phyloP scores from a whole-genome alignment of 164 flowering plant species.

The Nymphaea thermarum region DNA sequence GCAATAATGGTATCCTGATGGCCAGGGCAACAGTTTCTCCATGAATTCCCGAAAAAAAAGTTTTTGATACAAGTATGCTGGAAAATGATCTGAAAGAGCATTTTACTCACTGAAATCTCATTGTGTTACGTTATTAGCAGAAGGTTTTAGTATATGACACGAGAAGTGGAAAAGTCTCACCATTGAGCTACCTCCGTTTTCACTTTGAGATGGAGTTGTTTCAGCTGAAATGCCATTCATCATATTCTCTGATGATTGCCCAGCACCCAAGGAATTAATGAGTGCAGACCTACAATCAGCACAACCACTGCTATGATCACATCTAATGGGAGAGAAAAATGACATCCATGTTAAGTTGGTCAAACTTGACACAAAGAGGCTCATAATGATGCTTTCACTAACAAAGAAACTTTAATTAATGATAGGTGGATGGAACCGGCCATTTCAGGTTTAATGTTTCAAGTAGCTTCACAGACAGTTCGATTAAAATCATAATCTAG shows the following conservation, averaged over 20 bases:
- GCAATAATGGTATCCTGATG: too few relatives aligned
- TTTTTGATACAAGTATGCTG: too few relatives aligned
- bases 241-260: conserved; percentile 39
- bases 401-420: background rate
- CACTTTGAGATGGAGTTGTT: conserved; percentile 30
- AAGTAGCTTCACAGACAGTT: background rate
- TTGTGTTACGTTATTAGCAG: too few relatives aligned
- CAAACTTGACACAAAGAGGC: background rate
- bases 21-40: too few relatives aligned
- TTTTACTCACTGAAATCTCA: too few relatives aligned
- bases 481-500: background rate
- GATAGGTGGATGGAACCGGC: background rate
- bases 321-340: background rate
- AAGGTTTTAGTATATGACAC: too few relatives aligned
- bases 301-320: background rate
- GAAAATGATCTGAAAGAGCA: too few relatives aligned
- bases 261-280: conserved; percentile 21
- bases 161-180: background rate
- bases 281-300: conserved; percentile 43
- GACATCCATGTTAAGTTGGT: background rate
- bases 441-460: background rate
- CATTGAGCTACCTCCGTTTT: conserved; percentile 12
- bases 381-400: background rate
- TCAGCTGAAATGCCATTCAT: conserved; percentile 20
- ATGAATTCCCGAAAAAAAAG: too few relatives aligned